Percentiles rank a stretch among this genome's conserved stretches.
phyloP scores from a whole-genome alignment of 2,329 filamentous ascomycete genomes.

The Xylariaceae sp. region DNA sequence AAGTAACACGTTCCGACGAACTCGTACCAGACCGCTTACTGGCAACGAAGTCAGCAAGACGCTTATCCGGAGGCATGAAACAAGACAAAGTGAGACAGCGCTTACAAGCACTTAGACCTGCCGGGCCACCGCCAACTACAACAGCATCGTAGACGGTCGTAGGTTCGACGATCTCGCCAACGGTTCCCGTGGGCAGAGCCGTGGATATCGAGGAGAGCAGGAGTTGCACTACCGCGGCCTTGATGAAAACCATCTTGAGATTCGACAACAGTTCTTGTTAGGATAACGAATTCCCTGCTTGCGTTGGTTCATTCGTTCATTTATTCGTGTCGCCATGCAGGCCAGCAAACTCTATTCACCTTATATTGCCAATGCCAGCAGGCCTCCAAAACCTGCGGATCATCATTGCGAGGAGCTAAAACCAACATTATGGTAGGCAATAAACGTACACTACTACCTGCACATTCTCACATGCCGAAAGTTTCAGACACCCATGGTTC shows the following conservation, averaged over 20 bases:
- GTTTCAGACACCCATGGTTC: neutral
- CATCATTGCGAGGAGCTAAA: too few relatives aligned
- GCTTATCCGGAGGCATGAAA: neutral
- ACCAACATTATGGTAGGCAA: too few relatives aligned
- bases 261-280: neutral
- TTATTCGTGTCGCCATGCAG: too few relatives aligned
- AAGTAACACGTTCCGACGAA: conserved; percentile 50
- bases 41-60: conserved; percentile 27
- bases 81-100: neutral
- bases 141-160: conserved; percentile 18
- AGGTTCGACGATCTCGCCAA: neutral
- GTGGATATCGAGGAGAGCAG: conserved; percentile 11
- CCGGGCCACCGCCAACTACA: conserved; percentile 18
- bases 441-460: too few relatives aligned
- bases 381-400: too few relatives aligned
- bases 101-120: conserved; percentile 19
- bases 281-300: neutral
- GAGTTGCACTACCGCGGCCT: conserved; percentile 14
- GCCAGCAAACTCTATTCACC: too few relatives aligned
- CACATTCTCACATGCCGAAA: neutral
- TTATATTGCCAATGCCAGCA: too few relatives aligned
- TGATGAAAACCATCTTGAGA: conserved; percentile 18
- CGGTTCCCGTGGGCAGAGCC: conserved; percentile 11
- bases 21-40: conserved; percentile 55
- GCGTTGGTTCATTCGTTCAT: neutral